phyloP scores from a whole-genome alignment of 164 flowering plant genomes.

The Umbilicus rupestris region DNA sequence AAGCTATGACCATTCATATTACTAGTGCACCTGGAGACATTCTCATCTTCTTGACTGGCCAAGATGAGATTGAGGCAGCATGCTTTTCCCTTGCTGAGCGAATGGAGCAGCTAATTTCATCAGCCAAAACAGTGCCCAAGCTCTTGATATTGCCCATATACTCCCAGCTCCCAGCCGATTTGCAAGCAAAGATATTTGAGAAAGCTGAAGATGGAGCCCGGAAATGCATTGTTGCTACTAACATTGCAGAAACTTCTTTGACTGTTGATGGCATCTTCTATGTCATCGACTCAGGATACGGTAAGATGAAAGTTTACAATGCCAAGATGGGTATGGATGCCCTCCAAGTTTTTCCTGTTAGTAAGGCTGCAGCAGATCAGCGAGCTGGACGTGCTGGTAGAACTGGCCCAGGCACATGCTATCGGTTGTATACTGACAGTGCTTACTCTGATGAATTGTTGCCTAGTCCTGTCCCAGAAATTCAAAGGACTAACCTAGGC shows the following conservation, averaged over 20 bases:
- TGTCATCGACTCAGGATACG: conserved; percentile 88
- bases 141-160: conserved; percentile 88
- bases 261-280: conserved; percentile 92
- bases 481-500: conserved; percentile 87
- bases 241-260: conserved; percentile 93
- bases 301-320: conserved; percentile 89
- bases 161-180: conserved; percentile 94
- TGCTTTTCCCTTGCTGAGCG: conserved; percentile 86
- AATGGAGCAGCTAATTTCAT: conserved; percentile 70
- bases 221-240: conserved; percentile 95
- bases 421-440: conserved; percentile 70
- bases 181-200: conserved; percentile 92
- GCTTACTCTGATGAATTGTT: conserved; percentile 84
- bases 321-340: conserved; percentile 98
- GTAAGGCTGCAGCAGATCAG: conserved; percentile 88
- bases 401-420: conserved; percentile 92
- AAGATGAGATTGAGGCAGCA: conserved; percentile 97
- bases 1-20: conserved; percentile 87
- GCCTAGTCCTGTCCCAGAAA: conserved; percentile 83
- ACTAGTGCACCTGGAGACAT: conserved; percentile 91
- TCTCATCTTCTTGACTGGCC: conserved; percentile 97
- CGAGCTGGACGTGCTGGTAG: conserved; percentile 95
- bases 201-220: conserved; percentile 95
- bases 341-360: conserved; percentile 81
- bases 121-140: conserved; percentile 59